Evolutionary conservation across 2,329 filamentous ascomycete genomes (phyloP).

Genomic region (Ophiostoma sp.): DNA sequence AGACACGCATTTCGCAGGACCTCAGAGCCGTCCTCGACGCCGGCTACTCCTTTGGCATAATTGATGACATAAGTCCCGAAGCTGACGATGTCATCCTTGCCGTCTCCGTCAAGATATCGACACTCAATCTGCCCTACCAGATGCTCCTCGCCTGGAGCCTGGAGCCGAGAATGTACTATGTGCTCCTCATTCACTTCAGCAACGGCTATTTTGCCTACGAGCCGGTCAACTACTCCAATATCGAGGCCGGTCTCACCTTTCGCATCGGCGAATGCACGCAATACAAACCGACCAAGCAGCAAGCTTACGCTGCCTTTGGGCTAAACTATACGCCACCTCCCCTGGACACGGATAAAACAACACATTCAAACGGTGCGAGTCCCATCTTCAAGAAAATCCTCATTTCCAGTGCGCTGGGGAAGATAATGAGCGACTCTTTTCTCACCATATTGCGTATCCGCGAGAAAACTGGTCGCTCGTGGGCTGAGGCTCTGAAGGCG

Average conservation of each 20-base stretch:
- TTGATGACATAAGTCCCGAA: conserved; percentile 43
- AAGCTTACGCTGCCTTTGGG: conserved; percentile 36
- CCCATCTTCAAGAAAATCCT: conserved; percentile 52
- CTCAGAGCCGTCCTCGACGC: conserved; percentile 55
- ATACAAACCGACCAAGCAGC: conserved; percentile 61
- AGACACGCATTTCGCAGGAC: conserved; percentile 48
- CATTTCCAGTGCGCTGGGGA: conserved; percentile 66
- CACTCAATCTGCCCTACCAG: conserved; percentile 68
- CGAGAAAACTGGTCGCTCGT: conserved; percentile 47
- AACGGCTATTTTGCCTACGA: conserved; percentile 56
- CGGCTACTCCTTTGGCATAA: conserved; percentile 65
- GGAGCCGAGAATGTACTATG: conserved; percentile 59
- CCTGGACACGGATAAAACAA: conserved; percentile 16
- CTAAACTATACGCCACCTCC: background rate
- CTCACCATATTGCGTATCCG: conserved; percentile 58
- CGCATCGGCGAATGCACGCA: conserved; percentile 63
- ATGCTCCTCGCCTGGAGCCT: conserved; percentile 74
- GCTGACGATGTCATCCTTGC: conserved; percentile 50
- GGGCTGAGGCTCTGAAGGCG: conserved; percentile 53
- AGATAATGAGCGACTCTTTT: conserved; percentile 62
- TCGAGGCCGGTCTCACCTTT: conserved; percentile 44
- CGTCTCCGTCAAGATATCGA: conserved; percentile 63
- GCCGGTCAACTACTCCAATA: conserved; percentile 38
- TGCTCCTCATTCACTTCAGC: conserved; percentile 64
- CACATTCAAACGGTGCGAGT: too few species aligned